Conservation (phyloP, 495 filamentous ascomycete genomes). For the Cercophora newfieldiana region DNA sequence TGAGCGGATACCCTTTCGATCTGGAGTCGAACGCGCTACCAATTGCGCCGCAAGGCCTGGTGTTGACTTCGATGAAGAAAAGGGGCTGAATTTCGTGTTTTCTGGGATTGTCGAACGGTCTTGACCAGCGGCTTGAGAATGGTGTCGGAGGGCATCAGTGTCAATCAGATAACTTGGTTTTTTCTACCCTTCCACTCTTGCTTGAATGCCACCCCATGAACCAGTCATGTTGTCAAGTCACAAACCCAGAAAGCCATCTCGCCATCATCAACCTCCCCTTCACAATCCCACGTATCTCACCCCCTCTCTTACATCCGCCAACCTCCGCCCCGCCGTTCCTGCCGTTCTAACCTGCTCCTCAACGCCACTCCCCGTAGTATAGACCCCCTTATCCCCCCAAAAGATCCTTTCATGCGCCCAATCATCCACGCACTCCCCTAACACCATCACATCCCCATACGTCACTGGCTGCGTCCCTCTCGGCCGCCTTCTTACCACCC, state of each 20-base stretch:
- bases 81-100: too few relatives aligned
- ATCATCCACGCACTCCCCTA: conserved; percentile 10
- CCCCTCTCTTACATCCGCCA: neutral
- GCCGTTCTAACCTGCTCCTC: neutral
- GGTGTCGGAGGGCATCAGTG: too few relatives aligned
- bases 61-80: too few relatives aligned
- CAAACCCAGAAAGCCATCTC: neutral
- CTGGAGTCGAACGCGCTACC: neutral
- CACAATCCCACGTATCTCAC: neutral
- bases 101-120: too few relatives aligned
- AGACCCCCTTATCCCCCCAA: conserved; percentile 15
- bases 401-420: conserved; percentile 7
- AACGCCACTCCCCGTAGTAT: neutral
- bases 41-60: neutral
- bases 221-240: too few relatives aligned
- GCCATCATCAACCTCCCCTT: neutral
- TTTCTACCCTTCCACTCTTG: too few relatives aligned
- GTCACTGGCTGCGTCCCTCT: conserved; percentile 4
- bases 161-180: too few relatives aligned
- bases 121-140: too few relatives aligned
- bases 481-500: neutral
- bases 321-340: conserved; percentile 2
- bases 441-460: conserved; percentile 5
- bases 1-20: neutral
- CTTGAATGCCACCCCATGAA: too few relatives aligned